Percentiles rank a stretch among this genome's conserved stretches.
phyloP scores from a whole-genome alignment of 2,329 filamentous ascomycete species.

The Neonectria hederae region DNA sequence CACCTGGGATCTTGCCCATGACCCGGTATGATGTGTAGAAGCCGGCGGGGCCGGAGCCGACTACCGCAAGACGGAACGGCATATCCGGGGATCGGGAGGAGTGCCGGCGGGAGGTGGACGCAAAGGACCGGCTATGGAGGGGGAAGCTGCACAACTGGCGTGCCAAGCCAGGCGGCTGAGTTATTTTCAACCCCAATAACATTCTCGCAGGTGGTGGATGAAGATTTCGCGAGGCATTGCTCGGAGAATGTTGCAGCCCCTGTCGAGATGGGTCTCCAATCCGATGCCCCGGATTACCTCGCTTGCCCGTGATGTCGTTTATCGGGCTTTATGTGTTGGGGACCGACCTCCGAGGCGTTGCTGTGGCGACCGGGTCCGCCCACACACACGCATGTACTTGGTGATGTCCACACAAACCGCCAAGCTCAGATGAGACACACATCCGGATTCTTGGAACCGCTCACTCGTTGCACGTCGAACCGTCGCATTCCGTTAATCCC shows the following conservation, averaged over 20 bases:
- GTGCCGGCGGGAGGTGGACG: slow-evolving; percentile 16
- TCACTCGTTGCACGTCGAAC: background rate
- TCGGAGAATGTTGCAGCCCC: slow-evolving; percentile 4
- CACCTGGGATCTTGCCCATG: slow-evolving; percentile 76
- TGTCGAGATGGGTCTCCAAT: slow-evolving; percentile 27
- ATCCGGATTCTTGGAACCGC: background rate
- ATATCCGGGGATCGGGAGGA: slow-evolving; percentile 47
- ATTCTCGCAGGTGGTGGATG: slow-evolving; percentile 17
- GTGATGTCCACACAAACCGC: slow-evolving; percentile 28
- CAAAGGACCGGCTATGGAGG: slow-evolving; percentile 20
- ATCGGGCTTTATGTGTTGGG: background rate
- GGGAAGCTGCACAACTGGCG: slow-evolving; percentile 2
- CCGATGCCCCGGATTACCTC: background rate
- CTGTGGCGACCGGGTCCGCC: slow-evolving; percentile 37
- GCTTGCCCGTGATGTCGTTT: background rate
- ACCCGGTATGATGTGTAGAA: slow-evolving; percentile 94
- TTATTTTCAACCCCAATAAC: slow-evolving; percentile 19
- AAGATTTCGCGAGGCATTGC: background rate
- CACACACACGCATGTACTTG: background rate
- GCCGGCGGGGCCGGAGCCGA: slow-evolving; percentile 93
- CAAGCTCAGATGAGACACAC: slow-evolving; percentile 29
- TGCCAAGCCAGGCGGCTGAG: slow-evolving; percentile 11
- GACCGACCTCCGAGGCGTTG: slow-evolving; percentile 37
- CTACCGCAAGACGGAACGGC: slow-evolving; percentile 82
- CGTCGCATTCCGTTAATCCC: slow-evolving; percentile 9